Evolutionary conservation across 1,139 yeast species (phyloP).

Genomic region (Magnusiomyces sp.): DNA sequence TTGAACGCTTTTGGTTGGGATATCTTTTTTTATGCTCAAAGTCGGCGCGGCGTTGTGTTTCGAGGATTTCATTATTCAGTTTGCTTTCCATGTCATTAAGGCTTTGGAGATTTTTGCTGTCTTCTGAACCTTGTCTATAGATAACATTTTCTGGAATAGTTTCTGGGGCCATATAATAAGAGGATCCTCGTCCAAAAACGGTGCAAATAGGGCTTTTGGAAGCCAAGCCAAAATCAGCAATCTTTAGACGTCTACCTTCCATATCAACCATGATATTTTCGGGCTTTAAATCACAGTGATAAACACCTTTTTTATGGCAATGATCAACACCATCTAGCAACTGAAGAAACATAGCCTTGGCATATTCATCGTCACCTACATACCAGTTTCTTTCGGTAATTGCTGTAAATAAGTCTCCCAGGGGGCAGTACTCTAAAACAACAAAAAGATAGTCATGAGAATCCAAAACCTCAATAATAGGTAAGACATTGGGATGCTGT

Average conservation of each 20-base stretch:
- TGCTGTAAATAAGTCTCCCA: slow-evolving; percentile 73
- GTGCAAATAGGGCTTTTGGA: slow-evolving; percentile 50
- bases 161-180: slow-evolving; percentile 92
- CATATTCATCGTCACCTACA: slow-evolving; percentile 42
- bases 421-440: slow-evolving; percentile 74
- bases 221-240: slow-evolving; percentile 86
- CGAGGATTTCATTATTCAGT: background rate
- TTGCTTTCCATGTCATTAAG: background rate
- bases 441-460: slow-evolving; percentile 42
- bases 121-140: slow-evolving; percentile 7
- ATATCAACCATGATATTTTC: slow-evolving; percentile 72
- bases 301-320: slow-evolving; percentile 59
- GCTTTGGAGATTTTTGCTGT: background rate
- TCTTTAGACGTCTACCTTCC: slow-evolving; percentile 47
- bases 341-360: slow-evolving; percentile 69
- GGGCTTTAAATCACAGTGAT: slow-evolving; percentile 88
- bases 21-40: background rate
- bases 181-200: slow-evolving; percentile 75
- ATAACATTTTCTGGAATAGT: slow-evolving; percentile 40
- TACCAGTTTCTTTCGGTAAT: slow-evolving; percentile 63
- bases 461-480: slow-evolving; percentile 62
- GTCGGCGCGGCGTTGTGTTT: slow-evolving; percentile 1
- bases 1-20: slow-evolving; percentile 1
- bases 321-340: slow-evolving; percentile 62
- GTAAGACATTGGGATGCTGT: slow-evolving; percentile 63